phyloP scores from a whole-genome alignment of 208 protist genomes.

The Crithidia fasciculata region DNA sequence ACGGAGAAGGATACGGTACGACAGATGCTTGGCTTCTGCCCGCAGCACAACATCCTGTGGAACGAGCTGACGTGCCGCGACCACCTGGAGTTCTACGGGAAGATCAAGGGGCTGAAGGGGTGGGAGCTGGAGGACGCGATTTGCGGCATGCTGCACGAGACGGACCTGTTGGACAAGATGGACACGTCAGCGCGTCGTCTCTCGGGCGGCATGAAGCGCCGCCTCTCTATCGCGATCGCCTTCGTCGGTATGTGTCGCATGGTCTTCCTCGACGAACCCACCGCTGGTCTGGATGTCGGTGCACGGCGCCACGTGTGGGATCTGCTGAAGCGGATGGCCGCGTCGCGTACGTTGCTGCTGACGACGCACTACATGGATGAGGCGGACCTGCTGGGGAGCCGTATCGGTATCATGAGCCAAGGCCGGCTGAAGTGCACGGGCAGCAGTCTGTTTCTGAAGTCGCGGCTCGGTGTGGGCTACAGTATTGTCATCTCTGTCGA shows the following conservation, averaged over 20 bases:
- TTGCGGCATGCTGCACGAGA: constrained; percentile 46
- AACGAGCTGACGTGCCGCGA: constrained; percentile 84
- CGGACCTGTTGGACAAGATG: constrained; percentile 70
- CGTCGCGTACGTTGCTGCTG: constrained; percentile 41
- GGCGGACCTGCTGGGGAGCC: constrained; percentile 90
- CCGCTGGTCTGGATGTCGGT: constrained; percentile 82
- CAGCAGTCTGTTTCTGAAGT: constrained; percentile 61
- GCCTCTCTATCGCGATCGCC: constrained; percentile 82
- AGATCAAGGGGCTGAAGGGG: constrained; percentile 83
- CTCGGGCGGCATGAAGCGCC: constrained; percentile 87
- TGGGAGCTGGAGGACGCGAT: constrained; percentile 39
- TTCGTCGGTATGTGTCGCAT: constrained; percentile 78
- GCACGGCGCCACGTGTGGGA: constrained; percentile 81
- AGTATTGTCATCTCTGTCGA: constrained; percentile 37
- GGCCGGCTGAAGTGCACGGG: constrained; percentile 53
- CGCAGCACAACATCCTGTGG: constrained; percentile 66
- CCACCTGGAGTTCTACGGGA: constrained; percentile 89
- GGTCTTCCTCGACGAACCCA: constrained; percentile 90
- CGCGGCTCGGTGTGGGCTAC: constrained; percentile 57
- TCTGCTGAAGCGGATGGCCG: constrained; percentile 48
- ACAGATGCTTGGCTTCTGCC: constrained; percentile 73
- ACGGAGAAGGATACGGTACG: constrained; percentile 49
- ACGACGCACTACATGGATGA: constrained; percentile 98
- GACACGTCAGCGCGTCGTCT: constrained; percentile 36
- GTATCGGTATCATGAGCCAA: constrained; percentile 90